These are phyloP conservation scores for Cadophora gregata DNA, from an alignment of 2,329 filamentous ascomycete genomes.

Conservation along the genomic window DNA sequence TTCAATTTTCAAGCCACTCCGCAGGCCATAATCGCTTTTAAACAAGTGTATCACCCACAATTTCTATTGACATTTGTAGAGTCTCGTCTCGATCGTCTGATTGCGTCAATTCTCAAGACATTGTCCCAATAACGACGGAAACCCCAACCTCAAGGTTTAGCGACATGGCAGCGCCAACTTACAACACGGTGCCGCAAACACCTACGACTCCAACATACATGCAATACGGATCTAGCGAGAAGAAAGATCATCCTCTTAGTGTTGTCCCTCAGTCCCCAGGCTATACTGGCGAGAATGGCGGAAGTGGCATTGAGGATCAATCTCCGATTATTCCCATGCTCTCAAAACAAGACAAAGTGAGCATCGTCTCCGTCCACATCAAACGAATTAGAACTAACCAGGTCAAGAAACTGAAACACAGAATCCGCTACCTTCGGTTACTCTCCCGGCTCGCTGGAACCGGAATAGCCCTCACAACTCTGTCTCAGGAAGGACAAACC, in stretches of 20 bases:
- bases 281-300: neutral
- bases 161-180: neutral
- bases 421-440: constrained; percentile 27
- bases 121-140: neutral
- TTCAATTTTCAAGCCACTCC: neutral
- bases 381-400: neutral
- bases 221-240: neutral
- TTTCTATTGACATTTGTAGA: neutral
- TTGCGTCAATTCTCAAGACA: neutral
- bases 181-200: constrained; percentile 3
- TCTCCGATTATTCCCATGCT: constrained; percentile 3
- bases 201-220: constrained; percentile 4
- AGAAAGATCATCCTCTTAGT: neutral
- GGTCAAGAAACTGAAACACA: constrained; percentile 18
- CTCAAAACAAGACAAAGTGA: neutral
- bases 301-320: neutral
- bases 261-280: neutral
- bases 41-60: neutral
- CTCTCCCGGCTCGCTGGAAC: constrained; percentile 25
- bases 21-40: neutral
- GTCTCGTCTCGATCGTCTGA: neutral
- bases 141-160: neutral
- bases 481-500: constrained; percentile 27
- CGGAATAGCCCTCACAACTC: constrained; percentile 23
- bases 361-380: neutral